phyloP scores from a whole-genome alignment of 1,139 yeast genomes.

The Candida mesenterica region DNA sequence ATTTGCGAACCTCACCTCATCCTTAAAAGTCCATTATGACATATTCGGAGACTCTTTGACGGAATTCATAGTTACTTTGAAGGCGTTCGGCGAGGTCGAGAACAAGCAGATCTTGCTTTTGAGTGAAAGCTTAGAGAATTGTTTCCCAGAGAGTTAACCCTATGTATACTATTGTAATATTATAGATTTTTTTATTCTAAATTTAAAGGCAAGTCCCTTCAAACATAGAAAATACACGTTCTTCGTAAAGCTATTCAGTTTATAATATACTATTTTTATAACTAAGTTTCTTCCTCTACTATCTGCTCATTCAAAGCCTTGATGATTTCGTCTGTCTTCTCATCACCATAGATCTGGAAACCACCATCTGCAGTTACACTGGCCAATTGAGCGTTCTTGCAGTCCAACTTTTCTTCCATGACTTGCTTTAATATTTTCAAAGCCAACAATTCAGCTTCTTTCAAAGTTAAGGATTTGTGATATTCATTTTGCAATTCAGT shows the following conservation, averaged over 20 bases:
- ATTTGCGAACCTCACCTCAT: slow-evolving; percentile 44
- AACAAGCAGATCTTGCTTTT: slow-evolving; percentile 55
- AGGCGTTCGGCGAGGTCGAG: slow-evolving; percentile 62
- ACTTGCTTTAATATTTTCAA: slow-evolving; percentile 93
- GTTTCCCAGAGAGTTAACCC: slow-evolving; percentile 30
- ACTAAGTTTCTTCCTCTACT: slow-evolving; percentile 31
- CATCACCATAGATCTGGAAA: slow-evolving; percentile 81
- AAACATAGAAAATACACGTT: no score
- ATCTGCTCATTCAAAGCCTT: slow-evolving; percentile 71
- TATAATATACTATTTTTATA: not conserved
- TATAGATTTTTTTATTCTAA: no score
- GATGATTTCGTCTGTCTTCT: slow-evolving; percentile 79
- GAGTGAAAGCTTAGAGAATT: slow-evolving; percentile 50
- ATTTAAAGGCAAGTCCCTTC: no score
- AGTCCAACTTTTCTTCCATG: slow-evolving; percentile 97
- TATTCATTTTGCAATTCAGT: slow-evolving; percentile 96
- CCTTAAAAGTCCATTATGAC: slow-evolving; percentile 51
- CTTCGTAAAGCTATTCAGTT: no score
- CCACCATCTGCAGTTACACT: slow-evolving; percentile 87
- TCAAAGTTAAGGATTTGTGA: slow-evolving; percentile 88
- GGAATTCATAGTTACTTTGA: slow-evolving; percentile 54
- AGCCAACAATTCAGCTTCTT: slow-evolving; percentile 89
- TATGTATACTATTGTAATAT: no score
- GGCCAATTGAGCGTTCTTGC: slow-evolving; percentile 93
- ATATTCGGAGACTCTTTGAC: slow-evolving; percentile 54